Evolutionary conservation across 306 rosid genomes (phyloP), one percentile per base, ranked within the genome.

Genomic region (Quercus glauca): DNA sequence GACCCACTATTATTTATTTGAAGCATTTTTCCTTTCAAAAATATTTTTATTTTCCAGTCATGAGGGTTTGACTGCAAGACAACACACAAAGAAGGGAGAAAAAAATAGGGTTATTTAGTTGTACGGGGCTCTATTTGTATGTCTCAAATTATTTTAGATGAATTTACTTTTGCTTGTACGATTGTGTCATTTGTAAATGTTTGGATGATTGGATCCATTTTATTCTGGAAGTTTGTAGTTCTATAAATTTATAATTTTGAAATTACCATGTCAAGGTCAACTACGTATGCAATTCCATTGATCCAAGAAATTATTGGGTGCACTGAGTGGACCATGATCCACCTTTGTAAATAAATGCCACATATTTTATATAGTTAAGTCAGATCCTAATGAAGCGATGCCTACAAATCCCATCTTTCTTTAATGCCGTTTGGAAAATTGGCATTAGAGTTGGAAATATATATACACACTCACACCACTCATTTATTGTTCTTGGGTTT

Each of bases 11-110:
- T 64, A 19, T 67, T 73, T 53, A 72, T 81, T 73, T 64, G 25
- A 33, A 37, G 70, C 51, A 51, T 55, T 35, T 20, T 77, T 49
- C 5, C n/a, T 14, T 28, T 55, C 19, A 2, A 9, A 9, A 8
- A 8, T 41, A 41, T 41, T 73, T 28, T 70, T 51, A 5, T 35
- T 75, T 77, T 60, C 67, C 58, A 71, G 93, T 91, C 92, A 87
- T 85, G 88, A 90, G 81, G 76, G 89, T 73, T 87, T 92, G 97
- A 85, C 94, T 83, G 76, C 37, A 61, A 15, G 14, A 9, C 20
- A 31, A 35, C 55, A 17, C 19, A 26, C 11, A 7, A 58, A 14
- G 28, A 31, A 19, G 67, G 51, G 68, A 14, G 33, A 41, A 41
- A 41, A 41, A 57, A 20, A 15, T 49, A 6, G 37, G 56, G 37